phyloP scores from a whole-genome alignment of 1,284 basidiomycete genomes.

The Peniophora sp. region DNA sequence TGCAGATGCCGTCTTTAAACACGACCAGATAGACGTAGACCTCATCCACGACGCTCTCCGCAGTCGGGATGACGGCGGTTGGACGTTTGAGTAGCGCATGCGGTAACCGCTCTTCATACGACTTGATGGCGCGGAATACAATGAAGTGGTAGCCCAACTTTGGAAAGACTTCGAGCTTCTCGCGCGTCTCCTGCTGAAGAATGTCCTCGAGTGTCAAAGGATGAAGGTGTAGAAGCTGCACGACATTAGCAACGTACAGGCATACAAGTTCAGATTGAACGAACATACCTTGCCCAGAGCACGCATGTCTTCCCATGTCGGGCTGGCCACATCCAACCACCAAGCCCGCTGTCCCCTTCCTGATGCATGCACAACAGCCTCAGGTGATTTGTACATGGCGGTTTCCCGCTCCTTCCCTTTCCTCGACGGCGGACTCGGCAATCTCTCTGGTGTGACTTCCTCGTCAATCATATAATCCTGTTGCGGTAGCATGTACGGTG shows the following conservation, averaged over 20 bases:
- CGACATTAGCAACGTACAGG: not conserved
- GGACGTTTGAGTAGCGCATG: conserved; percentile 11
- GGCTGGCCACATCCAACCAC: conserved; percentile 91
- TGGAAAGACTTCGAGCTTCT: conserved; percentile 88
- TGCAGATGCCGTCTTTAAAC: conserved; percentile 85
- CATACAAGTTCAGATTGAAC: conserved; percentile 1
- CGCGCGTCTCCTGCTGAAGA: conserved; percentile 87
- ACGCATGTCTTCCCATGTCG: conserved; percentile 86
- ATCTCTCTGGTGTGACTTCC: not conserved
- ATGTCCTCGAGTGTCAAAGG: conserved; percentile 95
- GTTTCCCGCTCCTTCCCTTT: not conserved
- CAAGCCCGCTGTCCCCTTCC: conserved; percentile 46
- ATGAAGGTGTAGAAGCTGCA: conserved; percentile 79
- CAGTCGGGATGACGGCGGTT: conserved; percentile 17
- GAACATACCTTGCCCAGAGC: conserved; percentile 72
- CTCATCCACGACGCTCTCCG: conserved; percentile 55
- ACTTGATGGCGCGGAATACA: conserved; percentile 81
- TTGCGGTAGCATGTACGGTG: not conserved
- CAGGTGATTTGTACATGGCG: not conserved
- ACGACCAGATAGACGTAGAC: conserved; percentile 87
- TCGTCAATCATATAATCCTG: conserved; percentile 1
- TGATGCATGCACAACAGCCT: conserved; percentile 6
- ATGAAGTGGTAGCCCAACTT: conserved; percentile 92
- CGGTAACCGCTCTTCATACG: conserved; percentile 32
- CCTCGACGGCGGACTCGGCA: not conserved